These are phyloP conservation scores for Dunaliella sp. DNA, from an alignment of 139 green algal genomes.

Conservation along the genomic window DNA sequence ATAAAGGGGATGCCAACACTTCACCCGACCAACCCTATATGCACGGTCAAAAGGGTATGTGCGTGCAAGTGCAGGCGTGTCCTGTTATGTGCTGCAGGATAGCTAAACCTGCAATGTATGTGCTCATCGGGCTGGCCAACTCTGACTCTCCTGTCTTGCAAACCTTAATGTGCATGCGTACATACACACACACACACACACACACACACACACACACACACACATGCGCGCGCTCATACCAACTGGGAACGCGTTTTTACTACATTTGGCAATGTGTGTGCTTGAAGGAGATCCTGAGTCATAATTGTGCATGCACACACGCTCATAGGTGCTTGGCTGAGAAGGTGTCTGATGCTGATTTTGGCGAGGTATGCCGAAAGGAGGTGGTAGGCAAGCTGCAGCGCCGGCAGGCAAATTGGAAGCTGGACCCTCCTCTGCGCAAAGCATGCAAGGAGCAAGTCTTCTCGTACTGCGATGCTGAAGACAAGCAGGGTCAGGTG, in stretches of 20 bases:
- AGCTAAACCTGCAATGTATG: too few relatives aligned
- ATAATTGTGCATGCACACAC: not conserved
- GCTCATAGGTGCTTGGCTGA: conserved; percentile 62
- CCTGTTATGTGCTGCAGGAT: too few relatives aligned
- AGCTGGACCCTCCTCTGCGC: conserved; percentile 73
- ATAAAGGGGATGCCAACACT: too few relatives aligned
- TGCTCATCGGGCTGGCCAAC: too few relatives aligned
- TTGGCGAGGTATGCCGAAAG: conserved; percentile 51
- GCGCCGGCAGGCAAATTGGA: conserved; percentile 65
- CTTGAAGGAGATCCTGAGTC: too few relatives aligned
- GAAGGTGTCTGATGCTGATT: conserved; percentile 70
- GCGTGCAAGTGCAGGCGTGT: too few relatives aligned
- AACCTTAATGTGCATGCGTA: too few relatives aligned
- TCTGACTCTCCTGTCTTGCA: too few relatives aligned
- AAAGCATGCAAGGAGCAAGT: conserved; percentile 61
- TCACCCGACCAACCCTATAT: too few relatives aligned
- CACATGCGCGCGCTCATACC: not conserved
- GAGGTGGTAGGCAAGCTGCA: conserved; percentile 55
- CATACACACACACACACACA: not conserved
- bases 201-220: not conserved
- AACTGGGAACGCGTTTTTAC: too few relatives aligned
- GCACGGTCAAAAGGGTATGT: too few relatives aligned
- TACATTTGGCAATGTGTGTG: too few relatives aligned
- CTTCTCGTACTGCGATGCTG: conserved; percentile 38
- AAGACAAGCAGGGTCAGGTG: conserved; percentile 38